phyloP scores from a whole-genome alignment of 2,329 filamentous ascomycete genomes.

The Trichophyton verrucosum region DNA sequence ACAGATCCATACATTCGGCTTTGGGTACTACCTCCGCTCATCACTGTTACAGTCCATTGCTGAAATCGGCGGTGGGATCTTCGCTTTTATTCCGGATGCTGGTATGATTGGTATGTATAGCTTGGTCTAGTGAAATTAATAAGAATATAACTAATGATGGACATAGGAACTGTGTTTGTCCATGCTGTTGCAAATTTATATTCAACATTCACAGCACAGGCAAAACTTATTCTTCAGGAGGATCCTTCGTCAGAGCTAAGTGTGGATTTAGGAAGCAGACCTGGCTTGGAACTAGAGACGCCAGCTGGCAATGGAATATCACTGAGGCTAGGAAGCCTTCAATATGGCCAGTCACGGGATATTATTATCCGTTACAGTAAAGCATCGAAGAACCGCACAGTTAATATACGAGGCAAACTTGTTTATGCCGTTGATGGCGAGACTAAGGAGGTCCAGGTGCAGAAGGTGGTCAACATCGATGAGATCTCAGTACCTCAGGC shows the following conservation, averaged over 20 bases:
- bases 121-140: conserved; percentile 5
- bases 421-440: conserved; percentile 13
- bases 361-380: conserved; percentile 35
- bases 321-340: conserved; percentile 36
- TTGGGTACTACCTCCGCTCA: conserved; percentile 40
- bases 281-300: conserved; percentile 28
- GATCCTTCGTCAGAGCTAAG: conserved; percentile 12
- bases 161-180: conserved; percentile 43
- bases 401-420: conserved; percentile 19
- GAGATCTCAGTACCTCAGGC: conserved; percentile 1
- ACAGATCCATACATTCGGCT: conserved; percentile 41
- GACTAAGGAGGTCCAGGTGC: conserved; percentile 3
- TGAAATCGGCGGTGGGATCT: conserved; percentile 46
- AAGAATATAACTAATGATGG: background rate
- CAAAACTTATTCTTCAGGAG: conserved; percentile 30
- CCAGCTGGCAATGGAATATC: conserved; percentile 17
- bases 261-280: conserved; percentile 17
- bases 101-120: conserved; percentile 40
- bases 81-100: conserved; percentile 49
- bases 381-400: conserved; percentile 10
- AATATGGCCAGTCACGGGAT: conserved; percentile 50
- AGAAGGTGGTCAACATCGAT: background rate
- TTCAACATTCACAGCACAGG: conserved; percentile 43
- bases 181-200: conserved; percentile 51
- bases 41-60: conserved; percentile 49